Conservation (phyloP, 345 rosid genomes). For the Raphanus sativus region DNA sequence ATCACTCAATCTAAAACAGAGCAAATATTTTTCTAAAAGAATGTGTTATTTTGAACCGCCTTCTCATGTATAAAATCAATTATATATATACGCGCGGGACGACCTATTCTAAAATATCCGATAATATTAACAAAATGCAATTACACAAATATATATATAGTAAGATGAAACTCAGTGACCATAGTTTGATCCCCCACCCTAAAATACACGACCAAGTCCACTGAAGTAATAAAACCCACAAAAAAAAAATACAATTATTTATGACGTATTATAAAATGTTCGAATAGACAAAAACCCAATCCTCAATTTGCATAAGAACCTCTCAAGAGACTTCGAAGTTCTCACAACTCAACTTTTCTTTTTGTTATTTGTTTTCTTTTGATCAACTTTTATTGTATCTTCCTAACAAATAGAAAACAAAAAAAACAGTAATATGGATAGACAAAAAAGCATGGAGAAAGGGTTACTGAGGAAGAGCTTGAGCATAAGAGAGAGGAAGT, state of each 20-base stretch:
- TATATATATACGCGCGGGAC: background rate
- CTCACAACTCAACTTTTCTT: background rate
- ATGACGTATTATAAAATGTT: background rate
- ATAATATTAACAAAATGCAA: background rate
- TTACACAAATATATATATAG: background rate
- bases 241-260: background rate
- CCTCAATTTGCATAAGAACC: conserved; percentile 7
- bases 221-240: background rate
- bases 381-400: background rate
- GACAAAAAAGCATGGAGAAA: conserved; percentile 37
- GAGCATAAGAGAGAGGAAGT: conserved; percentile 30
- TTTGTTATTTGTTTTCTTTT: no score
- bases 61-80: background rate
- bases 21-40: background rate
- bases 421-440: background rate
- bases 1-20: background rate
- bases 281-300: background rate
- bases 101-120: background rate
- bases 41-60: background rate
- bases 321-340: conserved; percentile 2
- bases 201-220: conserved; percentile 21
- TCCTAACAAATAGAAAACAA: background rate
- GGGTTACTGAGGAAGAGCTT: conserved; percentile 39
- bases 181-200: conserved; percentile 4
- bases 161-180: background rate